Conservation (phyloP, 208 protist genomes). For the Wallacemonas sp. region DNA sequence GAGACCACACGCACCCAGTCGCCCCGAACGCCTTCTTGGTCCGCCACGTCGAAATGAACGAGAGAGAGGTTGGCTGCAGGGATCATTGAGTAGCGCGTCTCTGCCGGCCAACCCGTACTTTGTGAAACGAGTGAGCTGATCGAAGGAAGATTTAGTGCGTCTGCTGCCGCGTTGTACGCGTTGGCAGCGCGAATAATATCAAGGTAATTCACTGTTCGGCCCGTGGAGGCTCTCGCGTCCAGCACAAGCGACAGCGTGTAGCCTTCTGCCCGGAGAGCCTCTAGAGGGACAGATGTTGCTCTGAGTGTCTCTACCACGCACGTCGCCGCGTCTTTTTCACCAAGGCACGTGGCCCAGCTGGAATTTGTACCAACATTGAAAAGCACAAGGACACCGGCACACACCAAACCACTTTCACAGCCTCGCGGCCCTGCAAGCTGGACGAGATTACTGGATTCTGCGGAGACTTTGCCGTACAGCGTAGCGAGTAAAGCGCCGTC, state of each 20-base stretch:
- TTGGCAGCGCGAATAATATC: background rate
- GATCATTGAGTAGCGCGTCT: too few species aligned
- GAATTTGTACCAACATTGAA: background rate
- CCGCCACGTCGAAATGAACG: background rate
- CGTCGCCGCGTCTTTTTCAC: background rate
- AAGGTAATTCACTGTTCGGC: background rate
- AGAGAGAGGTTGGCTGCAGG: background rate
- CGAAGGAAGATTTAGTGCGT: too few species aligned
- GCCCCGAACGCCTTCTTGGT: background rate
- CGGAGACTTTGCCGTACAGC: background rate
- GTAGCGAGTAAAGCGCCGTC: background rate
- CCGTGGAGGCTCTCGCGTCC: background rate
- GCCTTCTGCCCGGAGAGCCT: background rate
- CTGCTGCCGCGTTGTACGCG: slow-evolving; percentile 11
- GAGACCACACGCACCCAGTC: slow-evolving; percentile 16
- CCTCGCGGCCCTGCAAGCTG: background rate
- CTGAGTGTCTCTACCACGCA: too few species aligned
- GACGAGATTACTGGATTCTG: background rate
- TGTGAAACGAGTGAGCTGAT: too few species aligned
- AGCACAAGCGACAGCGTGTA: background rate
- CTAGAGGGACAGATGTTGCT: background rate
- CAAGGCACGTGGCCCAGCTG: background rate
- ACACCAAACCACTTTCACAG: background rate
- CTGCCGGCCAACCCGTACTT: too few species aligned
- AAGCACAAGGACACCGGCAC: too few species aligned